These are phyloP conservation scores for Blastobotrys buckinghamii DNA, from an alignment of 1,139 yeast species.

Conservation along the genomic window DNA sequence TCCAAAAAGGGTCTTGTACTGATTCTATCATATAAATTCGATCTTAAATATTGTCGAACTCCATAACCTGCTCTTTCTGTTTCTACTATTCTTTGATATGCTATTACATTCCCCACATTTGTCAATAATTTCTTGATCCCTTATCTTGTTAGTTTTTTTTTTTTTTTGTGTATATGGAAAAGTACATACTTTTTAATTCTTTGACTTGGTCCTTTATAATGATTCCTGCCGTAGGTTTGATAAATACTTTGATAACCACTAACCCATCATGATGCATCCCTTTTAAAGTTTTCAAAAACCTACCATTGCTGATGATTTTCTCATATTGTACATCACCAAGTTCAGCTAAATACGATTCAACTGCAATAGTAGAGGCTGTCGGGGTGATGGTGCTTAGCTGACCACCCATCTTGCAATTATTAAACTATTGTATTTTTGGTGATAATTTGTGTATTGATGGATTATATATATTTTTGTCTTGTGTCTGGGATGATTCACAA, in stretches of 20 bases:
- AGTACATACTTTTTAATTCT: conserved; percentile 20
- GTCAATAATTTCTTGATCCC: conserved; percentile 12
- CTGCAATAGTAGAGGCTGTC: conserved; percentile 85
- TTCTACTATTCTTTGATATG: conserved; percentile 70
- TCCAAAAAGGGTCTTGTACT: conserved; percentile 83
- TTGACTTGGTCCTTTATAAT: conserved; percentile 28
- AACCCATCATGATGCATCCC: conserved; percentile 61
- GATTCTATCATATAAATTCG: conserved; percentile 78
- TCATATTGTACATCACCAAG: conserved; percentile 69
- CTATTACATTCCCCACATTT: conserved; percentile 55
- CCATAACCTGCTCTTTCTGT: conserved; percentile 91
- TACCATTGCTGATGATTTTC: conserved; percentile 62
- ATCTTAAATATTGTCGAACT: conserved; percentile 71
- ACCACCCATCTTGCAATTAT: conserved; percentile 89
- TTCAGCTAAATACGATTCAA: conserved; percentile 82
- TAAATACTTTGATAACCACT: conserved; percentile 71
- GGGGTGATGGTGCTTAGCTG: conserved; percentile 77
- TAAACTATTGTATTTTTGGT: too few species aligned
- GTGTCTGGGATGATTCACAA: neutral
- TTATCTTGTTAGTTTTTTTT: neutral
- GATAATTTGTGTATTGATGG: neutral
- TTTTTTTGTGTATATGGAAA: neutral
- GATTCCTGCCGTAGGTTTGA: conserved; percentile 57
- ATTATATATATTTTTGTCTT: neutral
- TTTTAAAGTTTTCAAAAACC: conserved; percentile 81